These are phyloP conservation scores for Aphanomyces invadans DNA, from an alignment of 352 stramenopile genomes.

Conservation along the genomic window DNA sequence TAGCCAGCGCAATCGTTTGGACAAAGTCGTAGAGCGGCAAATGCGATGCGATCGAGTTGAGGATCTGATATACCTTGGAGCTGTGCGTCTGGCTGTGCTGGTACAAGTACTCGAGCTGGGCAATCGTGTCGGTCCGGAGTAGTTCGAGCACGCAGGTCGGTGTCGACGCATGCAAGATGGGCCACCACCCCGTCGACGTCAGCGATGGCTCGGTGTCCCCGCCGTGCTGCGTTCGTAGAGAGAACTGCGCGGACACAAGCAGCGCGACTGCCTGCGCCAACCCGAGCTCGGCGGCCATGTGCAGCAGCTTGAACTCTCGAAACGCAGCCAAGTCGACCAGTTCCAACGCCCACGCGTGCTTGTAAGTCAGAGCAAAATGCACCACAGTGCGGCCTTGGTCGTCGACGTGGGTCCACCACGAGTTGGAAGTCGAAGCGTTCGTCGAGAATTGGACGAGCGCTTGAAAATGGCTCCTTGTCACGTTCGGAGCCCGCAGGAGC, in stretches of 20 bases:
- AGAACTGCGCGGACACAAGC: not conserved
- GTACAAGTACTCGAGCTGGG: conserved; percentile 13
- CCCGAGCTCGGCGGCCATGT: not conserved
- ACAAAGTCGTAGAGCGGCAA: not conserved
- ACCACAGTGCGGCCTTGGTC: not conserved
- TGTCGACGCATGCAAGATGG: conserved; percentile 8
- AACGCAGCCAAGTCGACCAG: not conserved
- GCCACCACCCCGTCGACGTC: not conserved
- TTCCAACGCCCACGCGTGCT: not conserved
- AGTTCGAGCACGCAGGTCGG: not conserved
- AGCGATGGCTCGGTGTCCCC: too few relatives aligned
- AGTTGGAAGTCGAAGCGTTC: not conserved
- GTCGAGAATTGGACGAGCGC: not conserved
- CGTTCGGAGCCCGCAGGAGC: not conserved
- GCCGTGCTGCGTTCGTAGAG: not conserved
- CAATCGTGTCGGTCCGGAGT: not conserved
- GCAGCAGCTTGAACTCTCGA: not conserved
- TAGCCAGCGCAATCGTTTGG: not conserved
- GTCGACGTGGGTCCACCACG: not conserved
- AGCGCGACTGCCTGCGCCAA: not conserved
- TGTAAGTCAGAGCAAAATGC: not conserved
- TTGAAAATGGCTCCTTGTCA: not conserved
- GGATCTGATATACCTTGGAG: not conserved
- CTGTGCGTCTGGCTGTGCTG: not conserved
- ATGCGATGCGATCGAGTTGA: conserved; percentile 9